These are phyloP conservation scores for Vitis vinifera DNA, from an alignment of 164 flowering plant species.

Conservation along the genomic window ASM3070453v1 NC_081806.1:9798501-9799000, in stretches of 20 bases:
- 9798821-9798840: slow-evolving; percentile 94
- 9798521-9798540: background rate
- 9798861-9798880: slow-evolving; percentile 77
- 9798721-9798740: too few species aligned
- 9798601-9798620: background rate
- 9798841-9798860: slow-evolving; percentile 90
- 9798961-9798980: slow-evolving; percentile 85
- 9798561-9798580: background rate
- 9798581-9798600: background rate
- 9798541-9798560: background rate
- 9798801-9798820: slow-evolving; percentile 19
- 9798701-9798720: background rate
- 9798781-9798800: background rate
- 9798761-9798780: background rate
- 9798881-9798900: slow-evolving; percentile 89
- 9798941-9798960: slow-evolving; percentile 81
- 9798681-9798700: background rate
- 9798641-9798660: background rate
- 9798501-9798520: background rate
- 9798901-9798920: slow-evolving; percentile 72
- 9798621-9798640: too few species aligned
- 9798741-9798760: too few species aligned
- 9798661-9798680: background rate
- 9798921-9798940: slow-evolving; percentile 62
- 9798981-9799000: slow-evolving; percentile 89